These are phyloP conservation scores for Xylaria castorea DNA, from an alignment of 495 filamentous ascomycete genomes.

Conservation along the genomic window DNA sequence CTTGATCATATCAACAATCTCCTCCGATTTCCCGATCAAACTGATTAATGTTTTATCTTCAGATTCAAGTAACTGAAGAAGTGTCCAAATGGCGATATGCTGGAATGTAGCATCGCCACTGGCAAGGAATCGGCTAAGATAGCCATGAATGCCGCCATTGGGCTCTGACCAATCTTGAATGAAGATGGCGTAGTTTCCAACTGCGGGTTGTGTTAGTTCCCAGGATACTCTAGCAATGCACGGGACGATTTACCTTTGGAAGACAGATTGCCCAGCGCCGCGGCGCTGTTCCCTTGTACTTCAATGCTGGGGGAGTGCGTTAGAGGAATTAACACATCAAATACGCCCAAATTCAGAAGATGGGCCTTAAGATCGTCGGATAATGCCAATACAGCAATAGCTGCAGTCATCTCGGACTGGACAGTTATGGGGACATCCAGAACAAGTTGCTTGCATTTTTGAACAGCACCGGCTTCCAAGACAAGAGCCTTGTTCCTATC, in stretches of 20 bases:
- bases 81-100: slow-evolving; percentile 98
- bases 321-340: slow-evolving; percentile 93
- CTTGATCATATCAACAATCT: slow-evolving; percentile 89
- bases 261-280: slow-evolving; percentile 91
- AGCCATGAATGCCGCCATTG: slow-evolving; percentile 93
- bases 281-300: slow-evolving; percentile 97
- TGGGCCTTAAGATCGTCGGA: slow-evolving; percentile 95
- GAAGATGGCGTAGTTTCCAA: slow-evolving; percentile 96
- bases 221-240: slow-evolving; percentile 15
- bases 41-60: slow-evolving; percentile 85
- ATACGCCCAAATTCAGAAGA: slow-evolving; percentile 90
- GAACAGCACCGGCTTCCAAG: slow-evolving; percentile 92
- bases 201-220: slow-evolving; percentile 54
- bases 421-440: slow-evolving; percentile 92
- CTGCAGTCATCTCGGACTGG: slow-evolving; percentile 98
- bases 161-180: slow-evolving; percentile 92
- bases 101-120: slow-evolving; percentile 98
- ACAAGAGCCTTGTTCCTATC: slow-evolving; percentile 97
- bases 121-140: slow-evolving; percentile 87
- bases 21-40: slow-evolving; percentile 84
- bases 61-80: slow-evolving; percentile 93
- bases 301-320: slow-evolving; percentile 96
- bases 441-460: slow-evolving; percentile 97
- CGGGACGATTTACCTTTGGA: slow-evolving; percentile 78
- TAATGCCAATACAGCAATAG: slow-evolving; percentile 94